Percentiles rank a stretch among this genome's conserved stretches.
Evolutionary conservation across 768 basidiomycete species (phyloP).

Genomic region (Mrakia hoshinonis): DNA sequence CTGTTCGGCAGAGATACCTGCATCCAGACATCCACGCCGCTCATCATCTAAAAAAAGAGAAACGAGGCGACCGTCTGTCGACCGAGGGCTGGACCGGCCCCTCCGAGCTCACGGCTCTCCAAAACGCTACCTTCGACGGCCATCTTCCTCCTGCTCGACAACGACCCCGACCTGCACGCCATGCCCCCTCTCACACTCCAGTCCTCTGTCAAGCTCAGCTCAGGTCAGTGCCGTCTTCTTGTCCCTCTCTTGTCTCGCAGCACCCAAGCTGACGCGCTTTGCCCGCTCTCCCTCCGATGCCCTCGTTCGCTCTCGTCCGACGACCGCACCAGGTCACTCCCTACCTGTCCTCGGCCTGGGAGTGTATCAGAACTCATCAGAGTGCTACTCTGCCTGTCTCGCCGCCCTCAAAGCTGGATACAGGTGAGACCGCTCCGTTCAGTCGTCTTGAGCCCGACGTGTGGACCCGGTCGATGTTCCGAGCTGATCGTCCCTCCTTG

Average conservation of each 20-base stretch:
- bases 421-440: background rate
- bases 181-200: conserved; percentile 13
- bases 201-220: conserved; percentile 5
- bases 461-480: background rate
- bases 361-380: conserved; percentile 18
- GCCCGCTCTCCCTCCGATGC: background rate
- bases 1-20: too few species aligned
- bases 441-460: background rate
- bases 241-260: background rate
- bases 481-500: background rate
- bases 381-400: conserved; percentile 18
- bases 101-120: too few species aligned
- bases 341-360: conserved; percentile 27
- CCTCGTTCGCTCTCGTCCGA: too few species aligned
- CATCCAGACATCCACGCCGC: too few species aligned
- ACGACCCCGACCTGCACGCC: background rate
- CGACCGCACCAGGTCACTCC: conserved; percentile 20
- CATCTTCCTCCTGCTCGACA: background rate
- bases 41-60: too few species aligned
- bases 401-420: conserved; percentile 14
- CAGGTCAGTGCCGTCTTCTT: background rate
- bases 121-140: background rate
- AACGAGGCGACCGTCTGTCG: too few species aligned
- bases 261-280: background rate
- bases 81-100: too few species aligned